phyloP scores from a whole-genome alignment of 192 early-diverging fungal genomes.

The Backusella morwellensis region DNA sequence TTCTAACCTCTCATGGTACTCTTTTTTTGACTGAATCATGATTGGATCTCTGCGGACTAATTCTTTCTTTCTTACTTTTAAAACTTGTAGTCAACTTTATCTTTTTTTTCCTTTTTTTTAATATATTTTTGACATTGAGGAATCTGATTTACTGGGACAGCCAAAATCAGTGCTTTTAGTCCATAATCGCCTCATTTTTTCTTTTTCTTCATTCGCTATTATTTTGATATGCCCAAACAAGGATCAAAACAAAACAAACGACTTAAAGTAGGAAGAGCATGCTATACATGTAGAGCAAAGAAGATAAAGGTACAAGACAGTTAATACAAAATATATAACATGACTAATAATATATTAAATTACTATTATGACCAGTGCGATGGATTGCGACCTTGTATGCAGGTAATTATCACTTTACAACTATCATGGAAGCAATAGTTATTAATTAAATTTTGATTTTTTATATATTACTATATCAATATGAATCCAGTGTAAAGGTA shows the following conservation, averaged over 20 bases:
- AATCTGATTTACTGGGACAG: not conserved
- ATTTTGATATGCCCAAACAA: not conserved
- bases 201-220: not conserved
- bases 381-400: conserved; percentile 30
- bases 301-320: conserved; percentile 20
- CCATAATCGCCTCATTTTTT: not conserved
- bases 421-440: not conserved
- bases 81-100: not conserved
- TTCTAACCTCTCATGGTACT: not conserved
- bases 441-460: not conserved
- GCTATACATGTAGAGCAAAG: conserved; percentile 21
- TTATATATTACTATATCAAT: not conserved
- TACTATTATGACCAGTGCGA: conserved; percentile 18
- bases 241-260: conserved; percentile 6
- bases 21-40: not conserved
- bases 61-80: not conserved
- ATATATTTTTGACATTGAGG: not conserved
- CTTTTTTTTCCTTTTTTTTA: conserved; percentile 6
- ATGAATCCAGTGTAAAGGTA: conserved; percentile 25
- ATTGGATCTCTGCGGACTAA: not conserved
- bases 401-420: not conserved
- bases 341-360: not conserved
- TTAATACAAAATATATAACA: not conserved
- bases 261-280: conserved; percentile 22
- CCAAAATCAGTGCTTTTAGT: not conserved